These are phyloP conservation scores for Apium graveolens DNA, from an alignment of 129 eudicot genomes.

Conservation along the genomic window DNA sequence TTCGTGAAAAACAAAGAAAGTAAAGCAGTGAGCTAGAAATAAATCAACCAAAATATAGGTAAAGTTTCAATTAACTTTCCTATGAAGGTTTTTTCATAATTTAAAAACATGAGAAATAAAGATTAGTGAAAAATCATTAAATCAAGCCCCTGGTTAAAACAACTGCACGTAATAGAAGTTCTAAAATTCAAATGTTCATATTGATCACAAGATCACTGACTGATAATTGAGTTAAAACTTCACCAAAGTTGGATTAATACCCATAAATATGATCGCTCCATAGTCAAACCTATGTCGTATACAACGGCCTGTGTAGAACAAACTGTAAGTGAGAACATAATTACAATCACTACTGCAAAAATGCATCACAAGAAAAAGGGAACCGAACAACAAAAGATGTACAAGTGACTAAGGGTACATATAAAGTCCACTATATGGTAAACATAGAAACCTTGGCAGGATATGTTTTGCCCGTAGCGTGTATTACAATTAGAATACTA, in stretches of 20 bases:
- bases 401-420: not conserved
- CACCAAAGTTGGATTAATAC: constrained; percentile 24
- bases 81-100: not conserved
- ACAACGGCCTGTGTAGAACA: constrained; percentile 68
- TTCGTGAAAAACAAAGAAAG: constrained; percentile 1
- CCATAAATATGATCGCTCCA: constrained; percentile 92
- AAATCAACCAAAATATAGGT: not conserved
- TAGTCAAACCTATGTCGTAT: constrained; percentile 82
- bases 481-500: not conserved
- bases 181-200: not conserved
- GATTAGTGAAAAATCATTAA: not conserved
- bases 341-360: not conserved
- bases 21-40: not conserved
- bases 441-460: constrained; percentile 1
- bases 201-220: not conserved
- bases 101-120: not conserved
- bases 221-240: not conserved
- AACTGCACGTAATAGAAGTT: not conserved
- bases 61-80: not conserved
- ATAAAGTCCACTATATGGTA: not conserved
- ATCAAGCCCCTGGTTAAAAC: not conserved
- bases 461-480: not conserved
- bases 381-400: not conserved
- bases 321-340: not conserved
- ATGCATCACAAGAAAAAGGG: not conserved